Percentiles rank a stretch among this genome's conserved stretches.
Conservation (phyloP, 2,329 filamentous ascomycete genomes). For the Pseudophaeomoniella oleicola region DNA sequence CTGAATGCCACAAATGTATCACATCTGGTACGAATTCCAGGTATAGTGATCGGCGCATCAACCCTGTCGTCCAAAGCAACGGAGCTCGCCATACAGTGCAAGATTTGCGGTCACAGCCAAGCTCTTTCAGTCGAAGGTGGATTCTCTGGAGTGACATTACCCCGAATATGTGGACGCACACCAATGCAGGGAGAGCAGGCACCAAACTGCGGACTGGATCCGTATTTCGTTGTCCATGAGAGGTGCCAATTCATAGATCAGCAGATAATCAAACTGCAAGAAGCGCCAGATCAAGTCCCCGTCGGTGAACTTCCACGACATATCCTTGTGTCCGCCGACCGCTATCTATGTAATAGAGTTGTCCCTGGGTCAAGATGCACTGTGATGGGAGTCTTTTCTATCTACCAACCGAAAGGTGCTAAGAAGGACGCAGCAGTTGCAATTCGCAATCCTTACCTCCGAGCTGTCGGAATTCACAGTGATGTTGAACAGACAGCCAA, state of each 20-base stretch:
- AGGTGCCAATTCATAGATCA: slow-evolving; percentile 92
- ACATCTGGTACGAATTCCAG: slow-evolving; percentile 87
- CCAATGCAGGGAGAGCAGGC: slow-evolving; percentile 46
- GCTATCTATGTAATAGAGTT: slow-evolving; percentile 88
- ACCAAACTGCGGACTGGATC: slow-evolving; percentile 69
- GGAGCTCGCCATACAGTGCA: slow-evolving; percentile 70
- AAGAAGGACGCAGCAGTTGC: slow-evolving; percentile 72
- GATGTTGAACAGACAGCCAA: slow-evolving; percentile 83
- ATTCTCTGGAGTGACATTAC: slow-evolving; percentile 75
- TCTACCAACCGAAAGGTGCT: slow-evolving; percentile 87
- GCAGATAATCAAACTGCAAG: slow-evolving; percentile 94
- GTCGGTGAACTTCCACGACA: slow-evolving; percentile 92
- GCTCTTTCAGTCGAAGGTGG: slow-evolving; percentile 64
- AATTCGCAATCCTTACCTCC: slow-evolving; percentile 86
- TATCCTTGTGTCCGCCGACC: slow-evolving; percentile 89
- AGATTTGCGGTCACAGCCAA: slow-evolving; percentile 63
- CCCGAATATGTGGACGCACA: slow-evolving; percentile 57
- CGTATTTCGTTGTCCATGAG: slow-evolving; percentile 92
- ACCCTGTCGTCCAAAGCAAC: slow-evolving; percentile 95
- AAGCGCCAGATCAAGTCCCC: slow-evolving; percentile 92
- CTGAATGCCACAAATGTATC: slow-evolving; percentile 87
- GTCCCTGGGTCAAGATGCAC: slow-evolving; percentile 91
- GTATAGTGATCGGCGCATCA: slow-evolving; percentile 93
- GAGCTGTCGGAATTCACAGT: slow-evolving; percentile 81
- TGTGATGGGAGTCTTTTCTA: slow-evolving; percentile 93